A percentile compares a stretch with the other conserved stretches of the same genome.
Evolutionary conservation across 2,329 filamentous ascomycete species (phyloP).

Genomic region (Lecanicillium sp.): DNA sequence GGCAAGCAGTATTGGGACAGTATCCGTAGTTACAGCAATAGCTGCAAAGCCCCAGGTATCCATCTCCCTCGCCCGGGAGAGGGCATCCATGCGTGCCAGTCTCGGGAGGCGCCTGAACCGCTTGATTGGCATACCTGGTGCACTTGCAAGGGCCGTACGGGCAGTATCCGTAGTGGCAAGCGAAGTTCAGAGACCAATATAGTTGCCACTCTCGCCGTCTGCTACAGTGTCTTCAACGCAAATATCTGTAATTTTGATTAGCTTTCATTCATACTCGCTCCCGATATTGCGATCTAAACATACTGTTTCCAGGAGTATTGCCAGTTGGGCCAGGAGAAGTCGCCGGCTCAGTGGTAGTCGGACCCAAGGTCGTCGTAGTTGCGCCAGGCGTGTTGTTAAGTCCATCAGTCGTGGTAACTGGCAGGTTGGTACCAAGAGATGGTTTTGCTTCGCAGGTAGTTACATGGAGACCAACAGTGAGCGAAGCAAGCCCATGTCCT

Average conservation of each 20-base stretch:
- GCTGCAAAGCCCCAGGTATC: slow-evolving; percentile 36
- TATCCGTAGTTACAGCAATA: slow-evolving; percentile 38
- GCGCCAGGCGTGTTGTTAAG: slow-evolving; percentile 11
- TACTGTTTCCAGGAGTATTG: not conserved
- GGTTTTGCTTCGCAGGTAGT: slow-evolving; percentile 21
- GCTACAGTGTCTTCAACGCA: slow-evolving; percentile 20
- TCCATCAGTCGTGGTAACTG: slow-evolving; percentile 5
- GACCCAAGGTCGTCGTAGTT: slow-evolving; percentile 30
- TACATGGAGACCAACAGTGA: slow-evolving; percentile 21
- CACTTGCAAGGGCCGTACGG: slow-evolving; percentile 26
- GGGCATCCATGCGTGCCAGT: slow-evolving; percentile 24
- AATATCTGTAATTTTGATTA: slow-evolving; percentile 2
- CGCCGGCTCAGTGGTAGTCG: slow-evolving; percentile 34
- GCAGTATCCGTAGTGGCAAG: slow-evolving; percentile 23
- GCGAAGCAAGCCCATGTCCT: slow-evolving; percentile 16
- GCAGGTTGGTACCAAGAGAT: slow-evolving; percentile 20
- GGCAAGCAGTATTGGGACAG: slow-evolving; percentile 28
- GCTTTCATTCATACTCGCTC: not conserved
- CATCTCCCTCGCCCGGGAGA: slow-evolving; percentile 20
- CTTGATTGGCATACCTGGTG: slow-evolving; percentile 18
- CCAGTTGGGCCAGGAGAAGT: slow-evolving; percentile 8
- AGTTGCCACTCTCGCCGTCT: slow-evolving; percentile 22
- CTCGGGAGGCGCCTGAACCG: slow-evolving; percentile 15
- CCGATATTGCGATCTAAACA: not conserved
- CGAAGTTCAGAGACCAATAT: slow-evolving; percentile 26